phyloP scores from a whole-genome alignment of 768 basidiomycete species.

The Baorangia bicolor region DNA sequence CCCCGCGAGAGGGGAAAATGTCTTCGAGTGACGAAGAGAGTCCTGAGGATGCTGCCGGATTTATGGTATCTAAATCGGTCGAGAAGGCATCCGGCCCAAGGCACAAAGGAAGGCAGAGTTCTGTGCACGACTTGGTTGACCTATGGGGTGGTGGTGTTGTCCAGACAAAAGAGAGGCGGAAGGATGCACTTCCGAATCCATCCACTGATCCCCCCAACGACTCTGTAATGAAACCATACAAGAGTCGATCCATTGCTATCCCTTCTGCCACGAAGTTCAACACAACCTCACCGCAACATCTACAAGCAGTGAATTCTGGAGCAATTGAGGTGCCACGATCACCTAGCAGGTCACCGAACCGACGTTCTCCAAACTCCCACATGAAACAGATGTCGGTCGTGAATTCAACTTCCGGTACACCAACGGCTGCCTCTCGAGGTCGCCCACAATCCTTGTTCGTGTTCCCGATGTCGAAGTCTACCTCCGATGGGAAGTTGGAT shows the following conservation, averaged over 20 bases:
- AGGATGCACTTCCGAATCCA: constrained; percentile 20
- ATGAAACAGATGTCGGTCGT: constrained; percentile 31
- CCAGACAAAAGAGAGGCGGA: constrained; percentile 44
- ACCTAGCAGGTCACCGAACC: constrained; percentile 30
- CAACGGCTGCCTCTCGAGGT: constrained; percentile 43
- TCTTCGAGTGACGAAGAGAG: constrained; percentile 59
- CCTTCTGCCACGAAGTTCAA: constrained; percentile 20
- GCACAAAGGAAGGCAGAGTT: constrained; percentile 62
- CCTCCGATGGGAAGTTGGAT: constrained; percentile 40
- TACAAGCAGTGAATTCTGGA: constrained; percentile 19
- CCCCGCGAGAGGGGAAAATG: constrained; percentile 28
- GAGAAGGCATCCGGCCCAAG: constrained; percentile 30
- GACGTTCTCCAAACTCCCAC: constrained; percentile 29
- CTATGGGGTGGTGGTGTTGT: constrained; percentile 63
- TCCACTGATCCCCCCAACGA: constrained; percentile 18
- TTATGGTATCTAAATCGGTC: constrained; percentile 20
- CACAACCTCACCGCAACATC: constrained; percentile 26
- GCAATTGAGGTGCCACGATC: constrained; percentile 22
- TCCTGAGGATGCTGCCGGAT: constrained; percentile 47
- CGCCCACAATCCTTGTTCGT: constrained; percentile 85
- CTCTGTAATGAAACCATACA: constrained; percentile 15
- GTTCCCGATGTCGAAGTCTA: constrained; percentile 49
- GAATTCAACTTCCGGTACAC: constrained; percentile 20
- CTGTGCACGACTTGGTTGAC: constrained; percentile 81
- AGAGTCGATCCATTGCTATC: constrained; percentile 19